These are phyloP conservation scores for Ascochyta koolunga DNA, from an alignment of 2,329 filamentous ascomycete species.

Conservation along the genomic window DNA sequence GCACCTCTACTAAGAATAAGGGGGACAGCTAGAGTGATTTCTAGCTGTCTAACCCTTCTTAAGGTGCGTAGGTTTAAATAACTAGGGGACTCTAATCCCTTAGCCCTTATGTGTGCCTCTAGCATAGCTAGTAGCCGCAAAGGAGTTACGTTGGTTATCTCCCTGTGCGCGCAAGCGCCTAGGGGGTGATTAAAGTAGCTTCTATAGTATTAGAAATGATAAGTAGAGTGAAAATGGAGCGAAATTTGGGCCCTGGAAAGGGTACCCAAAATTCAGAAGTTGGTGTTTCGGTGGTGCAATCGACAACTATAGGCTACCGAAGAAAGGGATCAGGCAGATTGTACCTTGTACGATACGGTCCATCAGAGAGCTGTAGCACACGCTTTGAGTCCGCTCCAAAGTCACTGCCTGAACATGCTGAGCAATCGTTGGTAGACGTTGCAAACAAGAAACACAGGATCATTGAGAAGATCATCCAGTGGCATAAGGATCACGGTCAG, in stretches of 20 bases:
- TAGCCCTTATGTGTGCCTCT: not conserved
- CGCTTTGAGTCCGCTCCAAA: no score
- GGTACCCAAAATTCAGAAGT: not conserved
- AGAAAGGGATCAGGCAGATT: no score
- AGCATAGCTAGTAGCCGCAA: not conserved
- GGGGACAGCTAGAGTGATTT: not conserved
- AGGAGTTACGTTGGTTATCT: not conserved
- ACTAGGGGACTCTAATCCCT: not conserved
- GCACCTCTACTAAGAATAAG: not conserved
- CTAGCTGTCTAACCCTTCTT: not conserved
- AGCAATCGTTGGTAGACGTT: no score
- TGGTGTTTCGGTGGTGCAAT: not conserved
- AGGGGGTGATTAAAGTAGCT: not conserved
- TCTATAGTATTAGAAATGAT: not conserved
- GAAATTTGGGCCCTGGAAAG: not conserved
- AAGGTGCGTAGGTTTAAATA: not conserved
- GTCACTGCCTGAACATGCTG: no score
- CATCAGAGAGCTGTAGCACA: no score
- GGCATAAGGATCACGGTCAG: no score
- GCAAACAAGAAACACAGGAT: no score
- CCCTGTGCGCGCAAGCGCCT: not conserved
- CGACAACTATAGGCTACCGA: no score
- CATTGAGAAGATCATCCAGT: no score
- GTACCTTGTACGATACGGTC: no score
- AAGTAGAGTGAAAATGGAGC: not conserved